A percentile compares a stretch with the other conserved stretches of the same genome.
Evolutionary conservation across 2,329 filamentous ascomycete species (phyloP).

Genomic region (Cladorrhinum sp.): DNA sequence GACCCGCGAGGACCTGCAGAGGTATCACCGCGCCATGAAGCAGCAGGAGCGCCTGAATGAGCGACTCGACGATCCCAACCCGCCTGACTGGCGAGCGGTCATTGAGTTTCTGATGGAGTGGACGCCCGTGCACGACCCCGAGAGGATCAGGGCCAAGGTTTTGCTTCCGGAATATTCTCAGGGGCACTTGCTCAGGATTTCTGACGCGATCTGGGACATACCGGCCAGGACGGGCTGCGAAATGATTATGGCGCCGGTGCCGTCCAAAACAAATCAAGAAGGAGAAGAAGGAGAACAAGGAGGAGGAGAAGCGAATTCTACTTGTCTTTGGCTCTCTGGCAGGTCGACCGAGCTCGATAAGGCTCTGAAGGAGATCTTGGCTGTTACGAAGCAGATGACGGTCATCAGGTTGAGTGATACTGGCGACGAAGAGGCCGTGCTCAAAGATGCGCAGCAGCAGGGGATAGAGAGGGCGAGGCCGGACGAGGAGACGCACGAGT

Average conservation of each 20-base stretch:
- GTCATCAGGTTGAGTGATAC: constrained; percentile 16
- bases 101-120: constrained; percentile 38
- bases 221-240: constrained; percentile 27
- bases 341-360: constrained; percentile 19
- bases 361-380: constrained; percentile 27
- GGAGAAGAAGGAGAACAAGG: not conserved
- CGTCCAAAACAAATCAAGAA: not conserved
- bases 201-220: constrained; percentile 28
- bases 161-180: constrained; percentile 18
- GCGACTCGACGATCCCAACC: constrained; percentile 31
- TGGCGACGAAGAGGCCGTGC: constrained; percentile 11
- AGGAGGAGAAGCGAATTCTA: not conserved
- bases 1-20: constrained; percentile 22
- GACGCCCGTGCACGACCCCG: constrained; percentile 29
- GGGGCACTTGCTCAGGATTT: constrained; percentile 16
- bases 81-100: constrained; percentile 40
- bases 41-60: constrained; percentile 38
- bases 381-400: constrained; percentile 19
- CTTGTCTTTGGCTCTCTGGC: constrained; percentile 26
- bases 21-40: constrained; percentile 28
- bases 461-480: not conserved
- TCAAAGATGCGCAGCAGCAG: not conserved
- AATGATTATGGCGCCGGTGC: constrained; percentile 23
- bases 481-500: not conserved
- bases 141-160: constrained; percentile 27